Evolutionary conservation across 768 basidiomycete genomes (phyloP).

Genomic region (Boletus huronensis): DNA sequence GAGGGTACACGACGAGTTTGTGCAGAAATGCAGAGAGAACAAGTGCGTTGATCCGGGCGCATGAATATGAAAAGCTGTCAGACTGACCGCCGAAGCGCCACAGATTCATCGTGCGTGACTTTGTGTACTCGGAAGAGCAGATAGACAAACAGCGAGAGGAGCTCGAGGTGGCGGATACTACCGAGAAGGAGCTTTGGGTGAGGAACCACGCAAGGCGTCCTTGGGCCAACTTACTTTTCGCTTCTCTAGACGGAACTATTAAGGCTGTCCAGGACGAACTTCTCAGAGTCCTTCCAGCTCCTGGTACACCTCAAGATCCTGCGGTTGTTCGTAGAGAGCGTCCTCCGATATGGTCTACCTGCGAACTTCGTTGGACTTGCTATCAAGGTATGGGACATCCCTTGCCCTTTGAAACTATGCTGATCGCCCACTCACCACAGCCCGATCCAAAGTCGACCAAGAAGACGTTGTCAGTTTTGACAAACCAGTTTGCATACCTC

Average conservation of each 20-base stretch:
- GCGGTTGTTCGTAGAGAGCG: conserved; percentile 90
- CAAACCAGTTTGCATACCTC: conserved; percentile 78
- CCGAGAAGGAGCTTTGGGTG: conserved; percentile 98
- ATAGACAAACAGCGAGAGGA: conserved; percentile 80
- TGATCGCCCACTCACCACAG: conserved; percentile 36
- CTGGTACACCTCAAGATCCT: conserved; percentile 91
- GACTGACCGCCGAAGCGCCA: conserved; percentile 7
- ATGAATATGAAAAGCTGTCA: not conserved
- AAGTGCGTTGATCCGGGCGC: conserved; percentile 53
- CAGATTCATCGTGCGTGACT: conserved; percentile 95
- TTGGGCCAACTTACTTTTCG: not conserved
- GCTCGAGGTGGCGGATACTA: conserved; percentile 69
- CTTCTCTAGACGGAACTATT: conserved; percentile 78
- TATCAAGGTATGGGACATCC: conserved; percentile 57
- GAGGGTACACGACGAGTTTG: conserved; percentile 86
- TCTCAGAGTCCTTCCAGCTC: conserved; percentile 94
- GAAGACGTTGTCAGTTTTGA: conserved; percentile 70
- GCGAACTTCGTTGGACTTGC: conserved; percentile 82
- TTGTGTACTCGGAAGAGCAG: conserved; percentile 81
- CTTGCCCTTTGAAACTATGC: not conserved
- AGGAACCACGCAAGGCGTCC: conserved; percentile 17
- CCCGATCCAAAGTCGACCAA: conserved; percentile 84
- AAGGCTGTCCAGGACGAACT: conserved; percentile 87
- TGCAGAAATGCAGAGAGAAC: conserved; percentile 91
- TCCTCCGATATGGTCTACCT: conserved; percentile 91